Conservation (phyloP, 805 yeast species). For the Wickerhamomyces queroliae region DNA sequence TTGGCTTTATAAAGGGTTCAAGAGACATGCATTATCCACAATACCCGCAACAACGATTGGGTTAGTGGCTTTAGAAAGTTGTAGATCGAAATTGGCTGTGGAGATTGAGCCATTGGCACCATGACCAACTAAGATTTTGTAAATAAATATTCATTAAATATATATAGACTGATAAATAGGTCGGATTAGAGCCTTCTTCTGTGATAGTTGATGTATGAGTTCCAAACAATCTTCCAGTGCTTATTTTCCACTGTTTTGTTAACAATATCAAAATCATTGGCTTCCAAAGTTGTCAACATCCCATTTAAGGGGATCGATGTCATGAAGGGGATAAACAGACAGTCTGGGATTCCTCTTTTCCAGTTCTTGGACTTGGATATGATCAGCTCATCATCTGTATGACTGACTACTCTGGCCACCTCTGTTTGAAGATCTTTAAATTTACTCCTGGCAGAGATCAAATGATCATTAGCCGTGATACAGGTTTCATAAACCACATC, state of each 20-base stretch:
- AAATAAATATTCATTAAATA: not conserved
- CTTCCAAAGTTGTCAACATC: constrained; percentile 56
- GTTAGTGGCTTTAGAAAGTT: constrained; percentile 74
- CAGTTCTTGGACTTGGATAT: constrained; percentile 29
- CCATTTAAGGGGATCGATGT: constrained; percentile 57
- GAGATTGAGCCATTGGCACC: constrained; percentile 10
- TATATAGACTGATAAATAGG: not conserved
- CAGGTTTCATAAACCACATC: constrained; percentile 67
- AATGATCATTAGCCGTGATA: constrained; percentile 73
- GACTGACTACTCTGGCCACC: constrained; percentile 26
- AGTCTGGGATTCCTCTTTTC: constrained; percentile 51
- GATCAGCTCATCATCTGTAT: constrained; percentile 21
- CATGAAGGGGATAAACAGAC: constrained; percentile 63
- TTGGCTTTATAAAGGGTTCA: constrained; percentile 77
- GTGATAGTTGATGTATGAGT: constrained; percentile 18
- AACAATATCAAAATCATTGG: constrained; percentile 57
- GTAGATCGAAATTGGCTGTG: constrained; percentile 41
- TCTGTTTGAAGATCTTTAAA: constrained; percentile 32
- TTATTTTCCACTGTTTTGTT: constrained; percentile 16
- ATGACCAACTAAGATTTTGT: not conserved
- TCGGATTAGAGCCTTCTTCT: constrained; percentile 12
- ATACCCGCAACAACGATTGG: constrained; percentile 91
- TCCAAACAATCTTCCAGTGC: constrained; percentile 24
- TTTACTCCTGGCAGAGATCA: constrained; percentile 61
- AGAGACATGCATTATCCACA: constrained; percentile 62